Evolutionary conservation across 1,284 basidiomycete genomes (phyloP).

Genomic region (Inonotus obliquus): DNA sequence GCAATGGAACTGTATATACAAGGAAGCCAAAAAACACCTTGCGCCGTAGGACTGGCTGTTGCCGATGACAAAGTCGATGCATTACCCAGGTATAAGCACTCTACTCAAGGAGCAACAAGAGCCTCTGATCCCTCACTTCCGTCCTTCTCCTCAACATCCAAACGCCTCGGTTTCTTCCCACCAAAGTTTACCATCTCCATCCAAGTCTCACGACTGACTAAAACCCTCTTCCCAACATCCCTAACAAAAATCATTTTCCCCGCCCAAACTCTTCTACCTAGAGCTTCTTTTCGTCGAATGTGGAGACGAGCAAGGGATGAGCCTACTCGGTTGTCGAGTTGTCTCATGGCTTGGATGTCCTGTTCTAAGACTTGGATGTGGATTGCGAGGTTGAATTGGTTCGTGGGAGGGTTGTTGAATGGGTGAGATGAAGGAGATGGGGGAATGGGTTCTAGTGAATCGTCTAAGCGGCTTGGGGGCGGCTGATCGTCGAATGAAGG

Average conservation of each 20-base stretch:
- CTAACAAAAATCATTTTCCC: constrained; percentile 51
- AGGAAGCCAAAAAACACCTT: background rate
- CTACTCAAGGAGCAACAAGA: background rate
- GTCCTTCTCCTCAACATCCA: background rate
- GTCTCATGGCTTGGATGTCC: constrained; percentile 45
- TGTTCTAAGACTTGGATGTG: constrained; percentile 52
- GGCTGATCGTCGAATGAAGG: background rate
- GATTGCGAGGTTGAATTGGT: constrained; percentile 43
- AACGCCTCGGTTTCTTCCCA: background rate
- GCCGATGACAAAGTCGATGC: no score
- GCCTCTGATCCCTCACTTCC: background rate
- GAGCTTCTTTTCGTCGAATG: constrained; percentile 59
- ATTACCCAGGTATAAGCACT: background rate
- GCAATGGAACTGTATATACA: background rate
- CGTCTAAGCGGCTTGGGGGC: background rate
- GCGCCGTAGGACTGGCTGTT: no score
- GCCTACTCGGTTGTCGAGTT: constrained; percentile 38
- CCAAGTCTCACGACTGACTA: constrained; percentile 35
- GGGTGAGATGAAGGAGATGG: background rate
- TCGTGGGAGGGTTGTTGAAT: background rate
- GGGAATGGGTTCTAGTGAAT: background rate
- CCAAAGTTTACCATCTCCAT: constrained; percentile 32
- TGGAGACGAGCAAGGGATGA: constrained; percentile 44
- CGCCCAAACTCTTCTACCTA: constrained; percentile 66
- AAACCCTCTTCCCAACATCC: constrained; percentile 26